These are phyloP conservation scores for Chimonanthus salicifolius DNA, from an alignment of 164 flowering plant species.

Conservation along the genomic window DNA sequence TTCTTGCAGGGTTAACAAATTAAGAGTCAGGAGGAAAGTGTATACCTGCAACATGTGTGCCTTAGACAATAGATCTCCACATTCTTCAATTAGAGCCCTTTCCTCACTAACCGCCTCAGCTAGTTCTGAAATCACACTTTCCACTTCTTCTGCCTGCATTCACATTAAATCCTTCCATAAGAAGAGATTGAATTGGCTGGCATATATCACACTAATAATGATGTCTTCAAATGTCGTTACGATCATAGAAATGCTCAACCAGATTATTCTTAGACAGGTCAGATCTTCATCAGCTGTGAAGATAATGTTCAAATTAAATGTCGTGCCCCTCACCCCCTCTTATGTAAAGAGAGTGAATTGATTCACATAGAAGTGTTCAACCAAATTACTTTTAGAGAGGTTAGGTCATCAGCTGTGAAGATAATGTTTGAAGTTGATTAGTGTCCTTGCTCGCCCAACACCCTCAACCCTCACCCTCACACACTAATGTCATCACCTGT, in stretches of 20 bases:
- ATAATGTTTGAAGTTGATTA: no score
- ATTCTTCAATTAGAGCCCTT: conserved; percentile 52
- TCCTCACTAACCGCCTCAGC: conserved; percentile 52
- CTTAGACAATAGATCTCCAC: conserved; percentile 46
- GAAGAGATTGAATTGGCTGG: neutral
- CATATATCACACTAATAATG: neutral
- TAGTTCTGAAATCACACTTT: conserved; percentile 43
- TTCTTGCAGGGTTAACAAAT: neutral
- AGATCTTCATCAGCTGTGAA: neutral
- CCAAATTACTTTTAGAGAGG: neutral
- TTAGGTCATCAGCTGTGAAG: neutral
- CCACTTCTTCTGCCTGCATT: conserved; percentile 61
- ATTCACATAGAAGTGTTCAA: neutral
- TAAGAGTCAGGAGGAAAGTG: neutral
- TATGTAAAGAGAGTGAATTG: no score
- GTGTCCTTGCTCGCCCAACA: no score
- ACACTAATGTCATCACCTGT: no score
- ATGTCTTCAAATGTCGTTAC: neutral
- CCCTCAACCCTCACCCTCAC: no score
- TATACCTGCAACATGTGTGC: conserved; percentile 53
- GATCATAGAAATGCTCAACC: neutral
- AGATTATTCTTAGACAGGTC: neutral
- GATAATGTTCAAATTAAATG: no score
- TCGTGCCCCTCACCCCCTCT: no score
- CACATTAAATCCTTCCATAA: neutral